Conservation (phyloP, 345 rosid genomes). For the Brassica juncea region DNA sequence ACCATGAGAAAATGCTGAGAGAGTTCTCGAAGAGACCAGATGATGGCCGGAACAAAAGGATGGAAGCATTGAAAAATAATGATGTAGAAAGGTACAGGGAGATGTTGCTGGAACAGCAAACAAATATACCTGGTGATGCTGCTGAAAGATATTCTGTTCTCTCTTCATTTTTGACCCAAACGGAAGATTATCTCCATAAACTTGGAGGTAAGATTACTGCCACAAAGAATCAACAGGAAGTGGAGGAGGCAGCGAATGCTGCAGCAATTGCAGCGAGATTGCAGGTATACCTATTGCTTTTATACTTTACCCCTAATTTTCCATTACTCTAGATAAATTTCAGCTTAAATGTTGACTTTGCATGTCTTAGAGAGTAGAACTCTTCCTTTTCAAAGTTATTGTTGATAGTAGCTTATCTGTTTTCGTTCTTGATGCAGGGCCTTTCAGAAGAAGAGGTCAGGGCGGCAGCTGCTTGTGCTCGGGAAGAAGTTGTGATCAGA, state of each 20-base stretch:
- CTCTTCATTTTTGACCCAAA: slow-evolving; percentile 92
- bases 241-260: slow-evolving; percentile 95
- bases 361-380: neutral
- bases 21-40: slow-evolving; percentile 95
- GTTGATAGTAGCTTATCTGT: slow-evolving; percentile 22
- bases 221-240: slow-evolving; percentile 96
- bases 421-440: slow-evolving; percentile 58
- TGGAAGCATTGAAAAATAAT: slow-evolving; percentile 99
- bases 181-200: slow-evolving; percentile 96
- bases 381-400: slow-evolving; percentile 13
- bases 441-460: slow-evolving; percentile 97
- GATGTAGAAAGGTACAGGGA: slow-evolving; percentile 99
- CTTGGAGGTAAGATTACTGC: slow-evolving; percentile 92
- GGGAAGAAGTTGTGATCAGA: slow-evolving; percentile 96
- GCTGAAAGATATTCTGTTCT: slow-evolving; percentile 96
- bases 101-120: slow-evolving; percentile 98
- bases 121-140: slow-evolving; percentile 84
- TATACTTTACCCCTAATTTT: slow-evolving; percentile 1
- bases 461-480: slow-evolving; percentile 92
- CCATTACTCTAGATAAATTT: neutral
- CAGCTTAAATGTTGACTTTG: neutral
- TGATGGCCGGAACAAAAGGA: slow-evolving; percentile 92
- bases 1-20: slow-evolving; percentile 94
- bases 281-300: slow-evolving; percentile 59
- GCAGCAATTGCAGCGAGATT: slow-evolving; percentile 90